Conservation (phyloP, 176 grass and related monocot genomes). For the Rhipidocladum racemiflorum region DNA sequence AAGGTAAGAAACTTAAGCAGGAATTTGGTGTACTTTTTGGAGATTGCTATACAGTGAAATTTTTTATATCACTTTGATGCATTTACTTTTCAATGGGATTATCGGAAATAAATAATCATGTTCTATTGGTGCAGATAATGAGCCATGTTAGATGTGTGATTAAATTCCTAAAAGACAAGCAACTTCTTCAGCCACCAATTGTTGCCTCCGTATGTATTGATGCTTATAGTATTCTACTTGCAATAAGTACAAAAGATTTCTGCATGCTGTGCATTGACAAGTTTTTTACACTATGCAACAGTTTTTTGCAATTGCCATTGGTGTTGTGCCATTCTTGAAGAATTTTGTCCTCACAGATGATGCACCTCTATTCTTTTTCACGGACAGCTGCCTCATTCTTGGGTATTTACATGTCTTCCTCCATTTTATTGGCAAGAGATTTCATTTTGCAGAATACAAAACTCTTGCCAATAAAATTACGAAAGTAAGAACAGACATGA, state of each 20-base stretch:
- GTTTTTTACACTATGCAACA: conserved; percentile 34
- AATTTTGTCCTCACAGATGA: conserved; percentile 84
- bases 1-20: conserved; percentile 21
- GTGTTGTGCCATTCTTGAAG: conserved; percentile 82
- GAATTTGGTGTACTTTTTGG: neutral
- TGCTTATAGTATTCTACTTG: conserved; percentile 13
- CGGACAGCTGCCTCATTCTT: conserved; percentile 99
- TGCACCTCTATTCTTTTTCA: conserved; percentile 96
- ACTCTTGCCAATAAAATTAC: neutral
- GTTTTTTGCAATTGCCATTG: conserved; percentile 73
- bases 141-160: conserved; percentile 32
- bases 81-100: neutral
- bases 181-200: conserved; percentile 84
- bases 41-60: too few relatives aligned
- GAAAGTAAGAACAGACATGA: neutral
- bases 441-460: neutral
- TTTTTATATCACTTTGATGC: neutral
- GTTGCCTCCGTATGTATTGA: conserved; percentile 71
- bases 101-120: conserved; percentile 18
- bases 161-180: conserved; percentile 70
- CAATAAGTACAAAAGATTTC: conserved; percentile 1
- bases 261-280: conserved; percentile 19
- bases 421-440: too few relatives aligned
- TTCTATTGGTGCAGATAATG: conserved; percentile 63
- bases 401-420: conserved; percentile 56